phyloP scores from a whole-genome alignment of 257 asterid species.

The Perilla frutescens region DNA sequence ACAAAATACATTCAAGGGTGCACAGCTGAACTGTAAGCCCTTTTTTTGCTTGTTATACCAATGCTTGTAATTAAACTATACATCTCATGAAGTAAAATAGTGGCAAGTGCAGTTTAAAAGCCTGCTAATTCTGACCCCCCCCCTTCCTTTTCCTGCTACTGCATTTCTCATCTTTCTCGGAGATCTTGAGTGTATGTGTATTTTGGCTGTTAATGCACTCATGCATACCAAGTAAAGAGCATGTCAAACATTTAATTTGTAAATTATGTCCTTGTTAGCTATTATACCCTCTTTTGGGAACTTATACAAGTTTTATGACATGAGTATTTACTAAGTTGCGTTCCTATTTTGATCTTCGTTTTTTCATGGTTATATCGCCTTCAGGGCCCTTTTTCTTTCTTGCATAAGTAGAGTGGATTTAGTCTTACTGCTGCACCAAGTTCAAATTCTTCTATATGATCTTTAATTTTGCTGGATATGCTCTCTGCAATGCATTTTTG shows the following conservation, averaged over 20 bases:
- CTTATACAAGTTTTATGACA: constrained; percentile 9
- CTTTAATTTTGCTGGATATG: neutral
- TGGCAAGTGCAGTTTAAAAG: constrained; percentile 31
- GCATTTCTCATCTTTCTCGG: constrained; percentile 6
- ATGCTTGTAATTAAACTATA: constrained; percentile 41
- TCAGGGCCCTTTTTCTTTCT: neutral
- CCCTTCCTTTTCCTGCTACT: neutral
- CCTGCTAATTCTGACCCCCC: constrained; percentile 18
- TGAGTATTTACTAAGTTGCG: neutral
- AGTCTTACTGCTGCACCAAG: neutral
- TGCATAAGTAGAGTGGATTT: neutral
- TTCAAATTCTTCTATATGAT: neutral
- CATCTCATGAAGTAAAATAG: constrained; percentile 33
- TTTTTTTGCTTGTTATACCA: constrained; percentile 40
- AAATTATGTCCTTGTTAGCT: neutral
- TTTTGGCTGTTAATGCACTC: constrained; percentile 18
- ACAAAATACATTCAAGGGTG: constrained; percentile 43
- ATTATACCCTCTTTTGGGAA: neutral
- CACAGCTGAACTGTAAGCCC: constrained; percentile 49
- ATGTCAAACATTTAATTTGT: constrained; percentile 25
- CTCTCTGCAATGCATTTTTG: neutral
- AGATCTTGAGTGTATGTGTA: constrained; percentile 12
- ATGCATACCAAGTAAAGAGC: constrained; percentile 11
- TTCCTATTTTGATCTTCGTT: neutral
- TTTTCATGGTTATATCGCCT: neutral